Evolutionary conservation across 2,329 filamentous ascomycete genomes (phyloP).

Genomic region (Colletotrichum orbiculare): DNA sequence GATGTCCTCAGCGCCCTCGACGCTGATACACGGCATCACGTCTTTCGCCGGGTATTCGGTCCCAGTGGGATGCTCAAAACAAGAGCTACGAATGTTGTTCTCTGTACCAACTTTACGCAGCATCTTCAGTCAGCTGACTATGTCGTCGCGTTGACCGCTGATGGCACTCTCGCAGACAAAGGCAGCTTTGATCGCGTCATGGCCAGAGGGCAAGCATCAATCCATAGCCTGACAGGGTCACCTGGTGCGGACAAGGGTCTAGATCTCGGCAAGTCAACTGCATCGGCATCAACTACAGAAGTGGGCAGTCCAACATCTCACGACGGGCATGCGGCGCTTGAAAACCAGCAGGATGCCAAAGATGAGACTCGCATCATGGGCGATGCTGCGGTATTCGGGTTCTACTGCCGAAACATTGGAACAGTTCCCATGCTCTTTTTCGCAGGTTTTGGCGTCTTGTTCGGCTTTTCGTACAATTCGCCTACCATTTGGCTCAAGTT

Average conservation of each 20-base stretch:
- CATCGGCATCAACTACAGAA: neutral
- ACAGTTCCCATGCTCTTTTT: neutral
- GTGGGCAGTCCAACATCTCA: neutral
- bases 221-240: constrained; percentile 45
- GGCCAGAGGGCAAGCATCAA: constrained; percentile 47
- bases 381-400: constrained; percentile 10
- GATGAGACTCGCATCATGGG: constrained; percentile 1
- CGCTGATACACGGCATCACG: constrained; percentile 44
- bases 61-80: constrained; percentile 31
- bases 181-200: constrained; percentile 51
- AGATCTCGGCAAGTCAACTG: neutral
- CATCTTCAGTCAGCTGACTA: constrained; percentile 34
- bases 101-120: neutral
- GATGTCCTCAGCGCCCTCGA: constrained; percentile 51
- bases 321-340: neutral
- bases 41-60: constrained; percentile 45
- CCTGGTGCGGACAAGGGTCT: neutral
- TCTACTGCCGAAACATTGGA: constrained; percentile 14
- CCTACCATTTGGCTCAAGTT: constrained; percentile 55
- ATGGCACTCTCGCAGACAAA: constrained; percentile 54
- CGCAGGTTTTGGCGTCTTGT: neutral
- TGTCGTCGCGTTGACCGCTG: constrained; percentile 53
- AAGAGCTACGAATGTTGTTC: neutral
- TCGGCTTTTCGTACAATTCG: constrained; percentile 38
- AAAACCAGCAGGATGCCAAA: neutral